Base-by-base conservation (phyloP, 2,329 filamentous ascomycete genomes). In the Beauveria sp. region DNA sequence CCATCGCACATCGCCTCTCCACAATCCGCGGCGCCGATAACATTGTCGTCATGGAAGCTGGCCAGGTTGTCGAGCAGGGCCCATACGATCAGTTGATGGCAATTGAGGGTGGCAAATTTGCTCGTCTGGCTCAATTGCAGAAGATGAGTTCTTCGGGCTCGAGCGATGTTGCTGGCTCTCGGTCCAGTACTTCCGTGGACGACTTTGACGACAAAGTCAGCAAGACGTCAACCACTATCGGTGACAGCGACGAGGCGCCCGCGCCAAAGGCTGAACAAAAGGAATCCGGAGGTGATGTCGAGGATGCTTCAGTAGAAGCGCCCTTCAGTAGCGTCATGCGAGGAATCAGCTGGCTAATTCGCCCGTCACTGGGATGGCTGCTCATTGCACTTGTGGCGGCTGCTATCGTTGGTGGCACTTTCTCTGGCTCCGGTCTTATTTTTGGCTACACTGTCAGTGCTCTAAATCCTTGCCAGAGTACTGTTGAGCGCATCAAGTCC, bases 371-470 rank as follows among this genome's bases (percentile, higher is more conserved):
- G 2, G 54, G 57, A 34, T 73, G 68, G 67, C 52, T 85, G 0
- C 59, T 79, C 1, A 50, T 82, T 9, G 83, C 80, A 0, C 73
- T 85, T 14, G 71, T 82, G 9, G 79, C 77, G 5, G 76, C 83
- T 1, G 71, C 76, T 51, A 72, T 86, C 43, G 82, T 86, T 5
- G 84, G 83, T 8, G 79, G 78, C 14, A 80, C 83, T 1, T 87
- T 83, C 69, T 81, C 81, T 20, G 83, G 77, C 1, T 79, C 81
- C 53, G 84, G 81, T 20, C 73, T 85, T 5, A 81, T 88, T 46
- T 86, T 88, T 63, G 85, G 84, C 51, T 80, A 84, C 68, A 83
- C 82, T 1, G 78, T 88, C 50, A 80, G 81, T n/a, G 78, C 72
- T 45, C 72, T 88, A 43, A 84, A 78, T 62, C 78, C 80, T 1